A percentile compares a stretch with the other conserved stretches of the same genome.
phyloP scores from a whole-genome alignment of 352 stramenopile genomes.

The Phytophthora crassamura region DNA sequence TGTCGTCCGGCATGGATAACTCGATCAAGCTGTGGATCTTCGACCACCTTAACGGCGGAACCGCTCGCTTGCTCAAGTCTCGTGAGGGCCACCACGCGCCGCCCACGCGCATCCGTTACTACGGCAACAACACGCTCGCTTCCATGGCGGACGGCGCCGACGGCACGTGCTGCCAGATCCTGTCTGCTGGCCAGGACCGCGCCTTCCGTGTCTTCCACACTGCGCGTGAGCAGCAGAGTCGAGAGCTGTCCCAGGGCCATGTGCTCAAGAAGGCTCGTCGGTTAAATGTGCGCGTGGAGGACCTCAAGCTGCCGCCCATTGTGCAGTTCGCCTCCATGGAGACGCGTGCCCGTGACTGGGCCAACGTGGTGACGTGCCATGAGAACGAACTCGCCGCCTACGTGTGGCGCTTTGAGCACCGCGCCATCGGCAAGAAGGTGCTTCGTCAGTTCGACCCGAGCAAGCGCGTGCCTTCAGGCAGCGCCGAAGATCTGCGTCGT shows the following conservation, averaged over 20 bases:
- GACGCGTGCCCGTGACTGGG: conserved; percentile 90
- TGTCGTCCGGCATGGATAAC: conserved; percentile 91
- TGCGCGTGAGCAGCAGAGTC: conserved; percentile 88
- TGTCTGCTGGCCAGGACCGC: conserved; percentile 91
- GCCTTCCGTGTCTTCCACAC: conserved; percentile 94
- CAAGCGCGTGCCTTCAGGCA: conserved; percentile 64
- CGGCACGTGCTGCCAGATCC: conserved; percentile 89
- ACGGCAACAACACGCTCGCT: conserved; percentile 89
- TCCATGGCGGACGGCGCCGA: conserved; percentile 86
- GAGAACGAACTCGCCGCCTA: conserved; percentile 93
- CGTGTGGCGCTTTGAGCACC: conserved; percentile 93
- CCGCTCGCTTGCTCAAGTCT: conserved; percentile 89
- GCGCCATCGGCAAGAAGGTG: conserved; percentile 94
- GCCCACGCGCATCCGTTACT: conserved; percentile 90
- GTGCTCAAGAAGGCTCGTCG: conserved; percentile 93
- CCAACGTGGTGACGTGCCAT: conserved; percentile 96
- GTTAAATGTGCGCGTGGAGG: conserved; percentile 83
- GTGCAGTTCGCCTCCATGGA: conserved; percentile 92
- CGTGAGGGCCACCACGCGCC: conserved; percentile 87
- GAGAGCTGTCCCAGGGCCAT: conserved; percentile 90
- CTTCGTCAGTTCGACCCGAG: conserved; percentile 89
- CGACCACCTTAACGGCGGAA: conserved; percentile 83
- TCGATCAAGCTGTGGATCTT: conserved; percentile 95
- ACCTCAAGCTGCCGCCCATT: conserved; percentile 93
- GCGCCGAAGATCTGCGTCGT: conserved; percentile 65